phyloP scores from a whole-genome alignment of 805 yeast genomes.

The Yarrowia alimentaria region DNA sequence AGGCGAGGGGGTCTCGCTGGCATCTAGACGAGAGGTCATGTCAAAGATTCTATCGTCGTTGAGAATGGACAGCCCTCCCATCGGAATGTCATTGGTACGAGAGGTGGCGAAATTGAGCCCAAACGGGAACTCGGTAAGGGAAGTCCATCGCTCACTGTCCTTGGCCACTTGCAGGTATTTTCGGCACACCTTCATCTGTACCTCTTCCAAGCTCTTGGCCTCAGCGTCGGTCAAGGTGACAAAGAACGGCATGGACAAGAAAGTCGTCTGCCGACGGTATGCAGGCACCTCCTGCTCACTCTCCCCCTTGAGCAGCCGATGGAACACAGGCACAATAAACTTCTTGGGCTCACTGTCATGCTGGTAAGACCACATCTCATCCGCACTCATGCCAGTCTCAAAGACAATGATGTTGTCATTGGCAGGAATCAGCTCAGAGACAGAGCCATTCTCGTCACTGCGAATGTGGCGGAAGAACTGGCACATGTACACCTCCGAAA shows the following conservation, averaged over 20 bases:
- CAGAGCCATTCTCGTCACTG: slow-evolving; percentile 22
- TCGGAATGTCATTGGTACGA: slow-evolving; percentile 11
- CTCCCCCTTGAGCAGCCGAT: slow-evolving; percentile 17
- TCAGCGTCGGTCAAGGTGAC: slow-evolving; percentile 56
- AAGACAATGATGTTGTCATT: slow-evolving; percentile 32
- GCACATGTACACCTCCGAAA: slow-evolving; percentile 62
- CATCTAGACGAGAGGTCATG: slow-evolving; percentile 15
- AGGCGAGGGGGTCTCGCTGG: slow-evolving; percentile 8
- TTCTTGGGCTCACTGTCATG: slow-evolving; percentile 10
- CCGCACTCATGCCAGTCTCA: slow-evolving; percentile 26
- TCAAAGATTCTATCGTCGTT: slow-evolving; percentile 5
- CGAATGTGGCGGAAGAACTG: slow-evolving; percentile 59
- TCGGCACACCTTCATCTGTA: too few species aligned
- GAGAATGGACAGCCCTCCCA: slow-evolving; percentile 10
- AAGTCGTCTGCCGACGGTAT: slow-evolving; percentile 28
- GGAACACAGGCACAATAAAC: slow-evolving; percentile 34
- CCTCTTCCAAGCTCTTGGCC: slow-evolving; percentile 53
- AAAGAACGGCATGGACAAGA: slow-evolving; percentile 78
- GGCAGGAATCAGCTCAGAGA: slow-evolving; percentile 11
- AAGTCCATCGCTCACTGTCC: too few species aligned
- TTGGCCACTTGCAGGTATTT: too few species aligned
- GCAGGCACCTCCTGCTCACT: not conserved
- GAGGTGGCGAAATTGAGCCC: slow-evolving; percentile 2
- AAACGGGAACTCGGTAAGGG: too few species aligned
- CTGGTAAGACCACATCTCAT: slow-evolving; percentile 24